These are phyloP conservation scores for Telfairia occidentalis DNA, from an alignment of 331 rosid species.

Conservation along the genomic window DNA sequence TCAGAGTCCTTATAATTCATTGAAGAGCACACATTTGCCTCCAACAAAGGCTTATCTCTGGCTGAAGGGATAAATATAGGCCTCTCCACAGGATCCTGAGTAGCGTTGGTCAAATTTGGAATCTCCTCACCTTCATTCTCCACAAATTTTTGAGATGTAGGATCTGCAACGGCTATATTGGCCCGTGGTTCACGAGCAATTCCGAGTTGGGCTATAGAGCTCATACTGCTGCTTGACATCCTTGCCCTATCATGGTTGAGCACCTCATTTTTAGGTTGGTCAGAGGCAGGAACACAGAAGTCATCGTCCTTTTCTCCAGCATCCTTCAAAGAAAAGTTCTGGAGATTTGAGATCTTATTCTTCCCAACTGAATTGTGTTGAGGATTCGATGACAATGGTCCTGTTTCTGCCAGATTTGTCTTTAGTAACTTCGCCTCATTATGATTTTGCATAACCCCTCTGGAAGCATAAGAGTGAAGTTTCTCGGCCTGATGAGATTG, in stretches of 20 bases:
- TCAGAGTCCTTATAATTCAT: constrained; percentile 17
- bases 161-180: constrained; percentile 18
- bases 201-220: constrained; percentile 19
- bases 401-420: neutral
- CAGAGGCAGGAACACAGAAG: constrained; percentile 18
- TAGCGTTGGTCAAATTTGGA: constrained; percentile 16
- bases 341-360: constrained; percentile 10
- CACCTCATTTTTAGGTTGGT: constrained; percentile 14
- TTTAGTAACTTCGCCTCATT: constrained; percentile 19
- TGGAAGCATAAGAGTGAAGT: constrained; percentile 25
- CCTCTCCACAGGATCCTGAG: constrained; percentile 24
- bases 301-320: constrained; percentile 25
- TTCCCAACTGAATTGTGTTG: constrained; percentile 24
- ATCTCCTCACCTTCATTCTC: constrained; percentile 19
- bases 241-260: constrained; percentile 27
- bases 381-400: constrained; percentile 19
- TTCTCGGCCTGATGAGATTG: constrained; percentile 29
- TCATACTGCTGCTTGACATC: neutral
- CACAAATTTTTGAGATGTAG: constrained; percentile 17
- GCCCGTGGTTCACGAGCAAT: constrained; percentile 19
- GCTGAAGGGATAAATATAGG: constrained; percentile 21
- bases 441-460: constrained; percentile 24
- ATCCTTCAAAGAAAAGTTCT: constrained; percentile 23
- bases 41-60: constrained; percentile 22
- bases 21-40: constrained; percentile 24